A percentile compares a stretch with the other conserved stretches of the same genome.
phyloP scores from a whole-genome alignment of 2,329 filamentous ascomycete species.

The Beauveria asiatica region DNA sequence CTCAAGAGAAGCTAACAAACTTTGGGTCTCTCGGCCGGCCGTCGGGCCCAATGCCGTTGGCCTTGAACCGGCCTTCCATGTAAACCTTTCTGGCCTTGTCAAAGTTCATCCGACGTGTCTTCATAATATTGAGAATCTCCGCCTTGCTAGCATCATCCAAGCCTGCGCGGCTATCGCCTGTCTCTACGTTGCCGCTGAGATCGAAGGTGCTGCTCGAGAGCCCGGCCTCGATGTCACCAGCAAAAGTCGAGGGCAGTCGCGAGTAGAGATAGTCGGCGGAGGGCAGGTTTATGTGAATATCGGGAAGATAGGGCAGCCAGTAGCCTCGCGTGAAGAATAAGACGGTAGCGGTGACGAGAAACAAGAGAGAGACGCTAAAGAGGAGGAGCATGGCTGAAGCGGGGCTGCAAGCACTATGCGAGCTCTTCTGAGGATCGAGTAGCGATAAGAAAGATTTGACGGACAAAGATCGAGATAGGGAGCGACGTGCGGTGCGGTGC shows the following conservation, averaged over 20 bases:
- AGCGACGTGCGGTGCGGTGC: not conserved
- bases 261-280: constrained; percentile 61
- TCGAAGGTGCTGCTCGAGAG: constrained; percentile 79
- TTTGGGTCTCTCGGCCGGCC: constrained; percentile 85
- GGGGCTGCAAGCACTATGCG: not conserved
- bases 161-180: constrained; percentile 69
- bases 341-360: constrained; percentile 62
- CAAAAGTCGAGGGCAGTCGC: constrained; percentile 68
- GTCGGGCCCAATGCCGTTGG: constrained; percentile 81
- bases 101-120: constrained; percentile 69
- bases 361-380: constrained; percentile 65
- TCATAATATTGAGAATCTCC: constrained; percentile 87
- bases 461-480: not conserved
- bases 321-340: constrained; percentile 72
- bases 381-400: constrained; percentile 65
- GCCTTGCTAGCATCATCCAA: constrained; percentile 73
- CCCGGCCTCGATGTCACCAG: constrained; percentile 78
- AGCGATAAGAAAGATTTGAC: not conserved
- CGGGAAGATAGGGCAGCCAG: constrained; percentile 66
- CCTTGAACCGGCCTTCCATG: constrained; percentile 78
- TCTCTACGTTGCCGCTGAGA: constrained; percentile 68
- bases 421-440: not conserved
- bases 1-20: constrained; percentile 73
- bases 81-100: constrained; percentile 84
- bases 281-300: constrained; percentile 38